phyloP scores from a whole-genome alignment of 106 monocot species.

The Apostasia shenzhenica region DNA sequence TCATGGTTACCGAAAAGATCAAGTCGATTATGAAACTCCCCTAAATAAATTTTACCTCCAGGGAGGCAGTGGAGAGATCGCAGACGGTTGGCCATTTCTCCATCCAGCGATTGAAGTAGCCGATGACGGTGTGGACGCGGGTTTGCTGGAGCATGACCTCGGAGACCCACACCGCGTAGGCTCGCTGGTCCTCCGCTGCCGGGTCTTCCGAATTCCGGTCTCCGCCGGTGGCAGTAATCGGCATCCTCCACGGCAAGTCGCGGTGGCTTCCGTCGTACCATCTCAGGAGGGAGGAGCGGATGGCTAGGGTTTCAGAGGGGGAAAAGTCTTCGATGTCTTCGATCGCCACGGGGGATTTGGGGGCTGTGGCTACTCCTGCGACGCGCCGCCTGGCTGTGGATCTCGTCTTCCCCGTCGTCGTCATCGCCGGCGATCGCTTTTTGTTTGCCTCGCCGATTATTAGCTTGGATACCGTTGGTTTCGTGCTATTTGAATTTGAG shows the following conservation, averaged over 20 bases:
- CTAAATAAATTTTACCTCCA: slow-evolving; percentile 34
- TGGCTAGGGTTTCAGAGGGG: slow-evolving; percentile 11
- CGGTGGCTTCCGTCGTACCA: slow-evolving; percentile 81
- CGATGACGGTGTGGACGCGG: slow-evolving; percentile 53
- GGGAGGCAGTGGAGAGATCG: slow-evolving; percentile 54
- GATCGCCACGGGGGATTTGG: neutral
- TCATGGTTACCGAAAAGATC: neutral
- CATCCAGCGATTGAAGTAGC: slow-evolving; percentile 89
- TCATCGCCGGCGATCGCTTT: neutral
- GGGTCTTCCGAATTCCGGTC: too few species aligned
- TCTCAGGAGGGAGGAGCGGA: slow-evolving; percentile 53
- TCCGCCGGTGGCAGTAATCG: neutral
- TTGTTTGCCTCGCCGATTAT: neutral
- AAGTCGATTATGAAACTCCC: neutral
- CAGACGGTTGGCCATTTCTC: slow-evolving; percentile 65
- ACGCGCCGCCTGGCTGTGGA: neutral
- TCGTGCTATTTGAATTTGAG: neutral
- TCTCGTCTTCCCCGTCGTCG: neutral
- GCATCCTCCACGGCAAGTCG: slow-evolving; percentile 63
- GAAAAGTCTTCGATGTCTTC: slow-evolving; percentile 73
- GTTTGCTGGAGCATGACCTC: slow-evolving; percentile 99
- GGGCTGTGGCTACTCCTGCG: neutral
- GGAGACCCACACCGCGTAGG: slow-evolving; percentile 94
- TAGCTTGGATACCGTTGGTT: neutral
- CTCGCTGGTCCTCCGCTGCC: slow-evolving; percentile 30